These are phyloP conservation scores for Colletotrichum kahawae DNA, from an alignment of 2,329 filamentous ascomycete genomes.

Conservation along the genomic window DNA sequence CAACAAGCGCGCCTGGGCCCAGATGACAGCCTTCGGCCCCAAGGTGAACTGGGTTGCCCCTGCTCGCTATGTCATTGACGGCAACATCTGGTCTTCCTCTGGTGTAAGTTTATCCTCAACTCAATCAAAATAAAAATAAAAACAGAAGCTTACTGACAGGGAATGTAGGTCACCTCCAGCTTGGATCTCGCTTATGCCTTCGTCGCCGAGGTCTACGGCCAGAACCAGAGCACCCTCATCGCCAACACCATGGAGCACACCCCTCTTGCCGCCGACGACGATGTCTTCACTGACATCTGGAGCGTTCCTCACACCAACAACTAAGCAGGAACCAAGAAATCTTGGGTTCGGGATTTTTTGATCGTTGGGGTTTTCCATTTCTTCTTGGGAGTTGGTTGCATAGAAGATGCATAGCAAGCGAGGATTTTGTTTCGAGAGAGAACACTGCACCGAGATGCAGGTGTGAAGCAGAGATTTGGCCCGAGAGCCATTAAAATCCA, in stretches of 20 bases:
- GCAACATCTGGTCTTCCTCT: slow-evolving; percentile 70
- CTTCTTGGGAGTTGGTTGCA: background rate
- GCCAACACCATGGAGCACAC: slow-evolving; percentile 60
- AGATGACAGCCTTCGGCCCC: slow-evolving; percentile 50
- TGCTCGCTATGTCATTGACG: slow-evolving; percentile 70
- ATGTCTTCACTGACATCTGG: slow-evolving; percentile 32
- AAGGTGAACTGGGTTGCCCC: slow-evolving; percentile 63
- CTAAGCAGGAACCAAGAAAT: background rate
- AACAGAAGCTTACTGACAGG: background rate
- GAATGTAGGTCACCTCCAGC: slow-evolving; percentile 35
- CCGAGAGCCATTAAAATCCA: background rate
- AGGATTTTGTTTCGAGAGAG: background rate
- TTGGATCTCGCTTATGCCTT: slow-evolving; percentile 43
- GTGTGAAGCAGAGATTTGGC: background rate
- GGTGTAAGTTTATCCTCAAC: slow-evolving; percentile 44
- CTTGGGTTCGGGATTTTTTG: background rate
- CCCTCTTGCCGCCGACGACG: slow-evolving; percentile 29
- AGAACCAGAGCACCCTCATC: slow-evolving; percentile 47
- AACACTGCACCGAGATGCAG: background rate
- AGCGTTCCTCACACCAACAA: slow-evolving; percentile 26
- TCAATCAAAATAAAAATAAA: background rate
- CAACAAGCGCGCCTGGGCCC: slow-evolving; percentile 65
- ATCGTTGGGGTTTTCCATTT: background rate
- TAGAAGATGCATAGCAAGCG: background rate
- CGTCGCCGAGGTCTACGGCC: slow-evolving; percentile 51